These are phyloP conservation scores for Apiotrichum laibachii DNA, from an alignment of 1,284 basidiomycete species.

Conservation along the genomic window DNA sequence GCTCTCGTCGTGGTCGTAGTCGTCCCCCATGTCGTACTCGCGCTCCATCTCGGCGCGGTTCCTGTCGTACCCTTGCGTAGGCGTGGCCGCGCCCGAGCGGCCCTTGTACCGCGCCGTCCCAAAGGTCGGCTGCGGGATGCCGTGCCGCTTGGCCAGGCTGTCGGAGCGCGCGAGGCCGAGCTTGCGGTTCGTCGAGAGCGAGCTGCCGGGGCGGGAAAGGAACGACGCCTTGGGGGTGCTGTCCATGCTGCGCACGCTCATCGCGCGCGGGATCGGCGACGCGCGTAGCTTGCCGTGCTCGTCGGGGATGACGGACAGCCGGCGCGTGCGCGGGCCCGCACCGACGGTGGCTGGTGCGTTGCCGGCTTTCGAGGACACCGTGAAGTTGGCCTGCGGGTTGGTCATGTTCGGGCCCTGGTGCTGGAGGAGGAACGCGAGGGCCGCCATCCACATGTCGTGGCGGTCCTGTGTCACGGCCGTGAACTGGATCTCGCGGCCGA, in stretches of 20 bases:
- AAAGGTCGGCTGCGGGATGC: constrained; percentile 36
- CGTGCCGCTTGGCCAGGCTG: constrained; percentile 65
- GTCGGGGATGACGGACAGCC: constrained; percentile 34
- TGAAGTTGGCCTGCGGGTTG: constrained; percentile 11
- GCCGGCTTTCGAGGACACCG: constrained; percentile 3
- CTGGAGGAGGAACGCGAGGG: constrained; percentile 46
- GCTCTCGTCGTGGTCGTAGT: constrained; percentile 70
- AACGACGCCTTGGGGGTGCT: constrained; percentile 25
- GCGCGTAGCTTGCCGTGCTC: constrained; percentile 42
- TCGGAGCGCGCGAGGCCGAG: constrained; percentile 61
- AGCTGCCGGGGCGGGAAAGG: constrained; percentile 53
- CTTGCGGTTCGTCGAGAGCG: constrained; percentile 57
- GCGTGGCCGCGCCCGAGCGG: constrained; percentile 35
- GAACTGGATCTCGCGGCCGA: constrained; percentile 94
- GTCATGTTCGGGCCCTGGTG: constrained; percentile 32
- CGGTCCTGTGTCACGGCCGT: constrained; percentile 90
- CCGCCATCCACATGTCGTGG: constrained; percentile 92
- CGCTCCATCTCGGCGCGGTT: constrained; percentile 42
- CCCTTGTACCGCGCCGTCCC: constrained; percentile 48
- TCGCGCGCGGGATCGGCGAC: constrained; percentile 28
- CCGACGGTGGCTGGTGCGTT: background rate
- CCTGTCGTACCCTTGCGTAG: constrained; percentile 10
- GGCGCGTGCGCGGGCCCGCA: constrained; percentile 9
- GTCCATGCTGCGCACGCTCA: constrained; percentile 40
- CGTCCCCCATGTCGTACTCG: constrained; percentile 59